These are phyloP conservation scores for Centella asiatica DNA, from an alignment of 129 eudicot genomes.

Conservation along the genomic window DNA sequence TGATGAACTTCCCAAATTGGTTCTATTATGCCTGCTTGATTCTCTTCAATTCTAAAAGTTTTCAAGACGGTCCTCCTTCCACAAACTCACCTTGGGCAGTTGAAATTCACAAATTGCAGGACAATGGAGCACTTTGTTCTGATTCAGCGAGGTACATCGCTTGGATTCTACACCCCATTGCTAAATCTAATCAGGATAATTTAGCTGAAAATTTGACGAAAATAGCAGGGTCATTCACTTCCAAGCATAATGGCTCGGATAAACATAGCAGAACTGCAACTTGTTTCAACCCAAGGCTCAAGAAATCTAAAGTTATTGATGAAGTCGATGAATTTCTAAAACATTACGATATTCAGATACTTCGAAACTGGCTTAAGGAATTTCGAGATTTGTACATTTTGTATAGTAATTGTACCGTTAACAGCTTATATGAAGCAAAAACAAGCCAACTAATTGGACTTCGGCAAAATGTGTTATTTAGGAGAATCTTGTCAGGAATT, in stretches of 20 bases:
- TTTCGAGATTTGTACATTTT: conserved; percentile 28
- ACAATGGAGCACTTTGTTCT: conserved; percentile 23
- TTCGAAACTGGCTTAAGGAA: conserved; percentile 50
- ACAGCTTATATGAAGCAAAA: conserved; percentile 8
- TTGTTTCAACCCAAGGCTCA: conserved; percentile 17
- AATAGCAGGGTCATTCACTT: conserved; percentile 25
- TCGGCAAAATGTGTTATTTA: conserved; percentile 29
- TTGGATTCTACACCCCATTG: conserved; percentile 55
- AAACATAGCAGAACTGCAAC: conserved; percentile 4
- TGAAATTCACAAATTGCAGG: conserved; percentile 10
- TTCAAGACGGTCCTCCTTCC: conserved; percentile 11
- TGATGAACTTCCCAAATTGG: conserved; percentile 64
- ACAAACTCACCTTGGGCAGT: conserved; percentile 1
- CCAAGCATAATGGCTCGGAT: conserved; percentile 21
- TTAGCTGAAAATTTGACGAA: conserved; percentile 36
- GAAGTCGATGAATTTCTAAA: conserved; percentile 1
- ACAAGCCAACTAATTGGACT: conserved; percentile 8
- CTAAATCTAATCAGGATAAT: conserved; percentile 21
- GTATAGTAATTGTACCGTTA: conserved; percentile 5
- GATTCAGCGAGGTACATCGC: conserved; percentile 68
- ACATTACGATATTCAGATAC: conserved; percentile 10
- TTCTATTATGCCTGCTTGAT: conserved; percentile 43
- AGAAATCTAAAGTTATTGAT: conserved; percentile 17
- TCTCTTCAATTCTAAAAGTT: conserved; percentile 27
- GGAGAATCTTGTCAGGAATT: conserved; percentile 58